Base-by-base conservation (phyloP, 2,329 filamentous ascomycete genomes). In the Colletotrichum zoysiae region DNA sequence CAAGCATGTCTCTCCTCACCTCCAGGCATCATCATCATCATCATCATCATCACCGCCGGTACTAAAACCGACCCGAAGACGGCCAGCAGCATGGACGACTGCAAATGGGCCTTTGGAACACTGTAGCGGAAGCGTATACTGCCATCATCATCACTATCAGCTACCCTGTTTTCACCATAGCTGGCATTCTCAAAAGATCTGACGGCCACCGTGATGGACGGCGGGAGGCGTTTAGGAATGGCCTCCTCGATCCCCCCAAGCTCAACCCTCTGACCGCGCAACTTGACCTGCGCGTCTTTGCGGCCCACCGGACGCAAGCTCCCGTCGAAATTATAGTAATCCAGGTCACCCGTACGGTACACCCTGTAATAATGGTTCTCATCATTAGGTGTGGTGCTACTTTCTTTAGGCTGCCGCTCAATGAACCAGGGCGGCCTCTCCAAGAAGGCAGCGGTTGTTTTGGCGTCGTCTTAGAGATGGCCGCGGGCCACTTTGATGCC, bases 261-360 rank as follows among this genome's bases (percentile, higher is more conserved):
- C 53, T 66, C 63, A 18, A 66, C 33, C 38, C 63, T 33, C 33
- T 66, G 63, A 8, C 63, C 63, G 8, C 53, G 63, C 33, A 66
- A 53, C 67, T 76, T 76, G 56, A 76, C 74, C 62, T 71, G 66
- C n/a, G 42, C 40, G 61, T 76, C 75, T 38, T 70, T 73, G 55
- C 69, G 77, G 71, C 70, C 74, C 9, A 60, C 71, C 50, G 82
- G 87, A 0, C 80, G 75, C 8, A 88, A 74, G 6, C 77, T 77
- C 0, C 84, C 84, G 55, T 86, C 81, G 0, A 77, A 74, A 51
- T 82, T 78, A 50, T 85, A 85, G 42, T 75, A 74, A 3, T 79
- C 86, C 1, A 88, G 78, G 74, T 88, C 86, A 5, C 86, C 86
- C 2, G 86, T 87, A 71, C 82, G 84, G 75, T 86, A 88, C 9